Percentiles rank a stretch among this genome's conserved stretches.
phyloP scores from a whole-genome alignment of 177 flowering plant genomes.

The Vitis hybrid region DNA sequence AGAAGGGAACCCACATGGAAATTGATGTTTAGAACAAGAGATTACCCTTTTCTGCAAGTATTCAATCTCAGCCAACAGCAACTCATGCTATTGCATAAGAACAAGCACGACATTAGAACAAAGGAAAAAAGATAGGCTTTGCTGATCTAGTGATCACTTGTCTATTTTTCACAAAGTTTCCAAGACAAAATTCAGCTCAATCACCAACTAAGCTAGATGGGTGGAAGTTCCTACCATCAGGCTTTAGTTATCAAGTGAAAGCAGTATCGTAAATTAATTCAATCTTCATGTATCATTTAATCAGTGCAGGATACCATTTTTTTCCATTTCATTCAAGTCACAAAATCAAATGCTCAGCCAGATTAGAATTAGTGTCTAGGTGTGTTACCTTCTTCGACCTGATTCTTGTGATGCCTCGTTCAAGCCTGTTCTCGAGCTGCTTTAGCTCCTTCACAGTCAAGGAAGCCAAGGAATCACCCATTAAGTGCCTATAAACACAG shows the following conservation, averaged over 20 bases:
- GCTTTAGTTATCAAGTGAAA: too few relatives aligned
- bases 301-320: not conserved
- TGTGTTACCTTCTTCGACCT: constrained; percentile 71
- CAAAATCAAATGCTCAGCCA: too few relatives aligned
- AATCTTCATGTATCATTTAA: too few relatives aligned
- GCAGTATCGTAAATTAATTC: too few relatives aligned
- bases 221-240: too few relatives aligned
- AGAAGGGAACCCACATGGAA: not conserved
- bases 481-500: constrained; percentile 52
- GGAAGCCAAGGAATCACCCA: constrained; percentile 69
- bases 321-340: not conserved
- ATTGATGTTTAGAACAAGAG: not conserved
- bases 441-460: constrained; percentile 75
- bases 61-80: constrained; percentile 76
- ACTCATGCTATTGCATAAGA: constrained; percentile 49
- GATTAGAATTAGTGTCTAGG: too few relatives aligned
- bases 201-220: too few relatives aligned
- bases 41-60: constrained; percentile 72
- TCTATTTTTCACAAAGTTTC: too few relatives aligned
- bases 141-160: too few relatives aligned
- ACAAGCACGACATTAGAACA: not conserved
- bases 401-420: constrained; percentile 67
- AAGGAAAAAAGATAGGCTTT: not conserved
- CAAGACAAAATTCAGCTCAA: too few relatives aligned
- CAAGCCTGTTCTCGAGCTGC: constrained; percentile 80